Evolutionary conservation across 1,284 basidiomycete genomes (phyloP).

Genomic region (Tilletia caries): DNA sequence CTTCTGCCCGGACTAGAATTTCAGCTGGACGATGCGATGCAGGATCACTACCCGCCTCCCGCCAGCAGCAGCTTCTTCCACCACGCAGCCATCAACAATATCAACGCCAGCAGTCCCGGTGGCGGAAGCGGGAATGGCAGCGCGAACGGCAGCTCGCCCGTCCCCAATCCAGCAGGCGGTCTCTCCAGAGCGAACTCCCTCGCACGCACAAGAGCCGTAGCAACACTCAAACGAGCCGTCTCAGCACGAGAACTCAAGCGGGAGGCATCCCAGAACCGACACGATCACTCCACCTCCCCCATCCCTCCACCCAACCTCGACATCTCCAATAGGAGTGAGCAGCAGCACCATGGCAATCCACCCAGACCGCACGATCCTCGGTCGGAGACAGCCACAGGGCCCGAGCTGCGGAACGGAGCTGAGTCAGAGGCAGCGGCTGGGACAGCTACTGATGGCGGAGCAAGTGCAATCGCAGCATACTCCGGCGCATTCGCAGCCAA

Average conservation of each 20-base stretch:
- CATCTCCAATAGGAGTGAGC: neutral
- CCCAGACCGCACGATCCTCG: neutral
- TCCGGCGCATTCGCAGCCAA: neutral
- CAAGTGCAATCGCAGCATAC: neutral
- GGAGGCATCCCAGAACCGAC: neutral
- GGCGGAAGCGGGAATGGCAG: no score
- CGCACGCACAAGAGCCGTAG: slow-evolving; percentile 1
- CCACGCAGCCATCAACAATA: neutral
- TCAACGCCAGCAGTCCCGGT: neutral
- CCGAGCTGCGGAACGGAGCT: no score
- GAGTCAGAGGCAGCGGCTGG: no score
- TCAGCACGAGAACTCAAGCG: slow-evolving; percentile 8
- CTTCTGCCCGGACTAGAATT: no score
- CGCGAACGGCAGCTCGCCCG: no score
- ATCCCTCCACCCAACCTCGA: neutral
- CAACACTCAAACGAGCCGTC: neutral
- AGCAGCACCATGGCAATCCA: neutral
- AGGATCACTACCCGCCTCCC: neutral
- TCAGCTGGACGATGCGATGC: no score
- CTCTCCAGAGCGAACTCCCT: slow-evolving; percentile 12
- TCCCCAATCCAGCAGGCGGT: neutral
- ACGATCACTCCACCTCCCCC: neutral
- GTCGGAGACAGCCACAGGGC: no score
- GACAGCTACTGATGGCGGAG: neutral
- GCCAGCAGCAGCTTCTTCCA: no score